Base-by-base conservation (phyloP, 345 rosid species). In the Populus pruinosa region DNA sequence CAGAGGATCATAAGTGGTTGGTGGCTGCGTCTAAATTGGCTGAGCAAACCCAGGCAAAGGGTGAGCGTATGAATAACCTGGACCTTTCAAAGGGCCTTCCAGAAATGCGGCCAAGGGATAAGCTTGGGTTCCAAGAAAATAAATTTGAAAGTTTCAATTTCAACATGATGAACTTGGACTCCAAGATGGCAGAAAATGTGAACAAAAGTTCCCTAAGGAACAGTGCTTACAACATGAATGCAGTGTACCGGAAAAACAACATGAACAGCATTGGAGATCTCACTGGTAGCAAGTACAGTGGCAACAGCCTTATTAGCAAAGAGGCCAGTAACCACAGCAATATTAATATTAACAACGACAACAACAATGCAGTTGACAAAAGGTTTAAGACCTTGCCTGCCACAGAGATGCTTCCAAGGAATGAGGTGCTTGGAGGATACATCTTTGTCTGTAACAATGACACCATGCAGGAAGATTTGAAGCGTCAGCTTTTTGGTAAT, bases 361-460 rank as follows among this genome's bases (percentile, higher is more conserved):
- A 67, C 38, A 90, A 82, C 72, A 84, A 68, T 82, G 86, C 81
- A 31, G 85, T 82, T 17, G 95, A 91, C 71, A 89, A 91, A 86
- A 87, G 95, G 87, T 89, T 91, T 87, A 96, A 96, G 85, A 96
- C 99, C 33, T 73, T 96, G 83, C 99, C 99, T 79, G 96, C 98
- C 0, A 84, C 96, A 0, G 99, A 96, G 89, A 93, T 90, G 4
- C 97, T 96, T 27, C 99, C 95, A 0, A 85, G 99, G 70, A 91
- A 96, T 66, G 98, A 96, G 86, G 98, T 92, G 76, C 99, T 96
- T 81, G 99, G 99, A 68, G 99, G 99, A 4, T 96, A 96, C 83
- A 92, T 93, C 83, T 96, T 96, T 82, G 99, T 96, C 44, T 96
- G 99, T 74, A 96, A 93, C 93, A 93, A 96, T 68, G 99, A 96